These are phyloP conservation scores for Corinectria fuckeliana DNA, from an alignment of 2,329 filamentous ascomycete genomes.

Conservation along the genomic window DNA sequence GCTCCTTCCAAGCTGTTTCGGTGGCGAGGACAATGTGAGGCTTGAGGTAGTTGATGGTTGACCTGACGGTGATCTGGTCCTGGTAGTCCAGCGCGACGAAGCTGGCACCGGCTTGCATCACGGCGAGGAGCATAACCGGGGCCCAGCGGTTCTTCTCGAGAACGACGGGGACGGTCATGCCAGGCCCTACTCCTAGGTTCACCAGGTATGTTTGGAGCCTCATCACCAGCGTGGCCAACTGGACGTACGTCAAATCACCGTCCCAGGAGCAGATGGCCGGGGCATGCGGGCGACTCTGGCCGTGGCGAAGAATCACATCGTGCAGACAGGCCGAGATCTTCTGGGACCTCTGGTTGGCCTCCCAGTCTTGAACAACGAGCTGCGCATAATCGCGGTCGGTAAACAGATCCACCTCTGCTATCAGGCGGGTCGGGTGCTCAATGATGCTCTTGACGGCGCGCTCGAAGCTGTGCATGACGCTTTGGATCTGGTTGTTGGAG, in stretches of 20 bases:
- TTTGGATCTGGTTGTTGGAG: constrained; percentile 51
- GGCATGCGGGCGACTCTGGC: constrained; percentile 46
- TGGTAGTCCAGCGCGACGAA: constrained; percentile 58
- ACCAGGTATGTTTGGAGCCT: constrained; percentile 54
- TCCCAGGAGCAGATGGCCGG: constrained; percentile 54
- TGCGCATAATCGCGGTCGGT: constrained; percentile 62
- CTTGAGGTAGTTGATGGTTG: constrained; percentile 51
- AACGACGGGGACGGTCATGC: constrained; percentile 68
- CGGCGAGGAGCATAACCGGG: constrained; percentile 72
- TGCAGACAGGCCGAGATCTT: constrained; percentile 52
- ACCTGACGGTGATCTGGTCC: constrained; percentile 49
- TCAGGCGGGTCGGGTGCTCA: constrained; percentile 46
- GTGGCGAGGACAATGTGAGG: constrained; percentile 54
- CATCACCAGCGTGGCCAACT: constrained; percentile 47
- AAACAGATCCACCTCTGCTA: constrained; percentile 59
- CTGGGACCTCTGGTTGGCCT: constrained; percentile 46
- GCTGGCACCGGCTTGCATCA: constrained; percentile 65
- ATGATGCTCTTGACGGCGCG: constrained; percentile 57
- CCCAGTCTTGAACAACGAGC: constrained; percentile 59
- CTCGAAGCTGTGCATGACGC: constrained; percentile 60
- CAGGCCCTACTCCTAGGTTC: constrained; percentile 56
- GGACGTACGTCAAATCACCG: constrained; percentile 50
- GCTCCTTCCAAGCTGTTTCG: constrained; percentile 48
- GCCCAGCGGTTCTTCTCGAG: constrained; percentile 74
- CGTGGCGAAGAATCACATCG: constrained; percentile 52